Evolutionary conservation across 2,329 filamentous ascomycete species (phyloP), one percentile per base, ranked within the genome.

Genomic region (Penicillium sp.): DNA sequence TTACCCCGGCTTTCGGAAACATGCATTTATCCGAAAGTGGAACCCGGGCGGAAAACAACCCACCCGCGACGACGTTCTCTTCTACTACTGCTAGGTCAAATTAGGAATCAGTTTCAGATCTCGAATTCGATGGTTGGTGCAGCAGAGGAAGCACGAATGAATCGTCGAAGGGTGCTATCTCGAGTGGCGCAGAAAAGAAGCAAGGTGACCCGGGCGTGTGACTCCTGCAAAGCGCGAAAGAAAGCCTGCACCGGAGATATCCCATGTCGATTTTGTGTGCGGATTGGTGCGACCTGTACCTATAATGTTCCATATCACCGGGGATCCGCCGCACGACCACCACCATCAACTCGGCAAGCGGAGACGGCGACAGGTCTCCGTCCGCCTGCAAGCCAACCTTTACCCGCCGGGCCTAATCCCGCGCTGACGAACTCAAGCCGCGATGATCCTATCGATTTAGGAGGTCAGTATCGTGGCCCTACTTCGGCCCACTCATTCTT

Each of bases 161-260:
- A 27, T 10, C 14, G 26, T n/a, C 14, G 46, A 9, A n/a, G 46
- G n/a, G 8, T 35, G 46, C 37, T 47, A 22, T 37, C 53, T 16
- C 47, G 47, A 21, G 22, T 29, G 16, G 43, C 43, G 47, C 62
- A 58, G 43, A 67, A 66, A 56, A 50, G 59, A 52, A 58, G 63
- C 37, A 67, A 67, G 49, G 63, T 67, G 26, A 66, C 63, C n/a
- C 59, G 65, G 33, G 65, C 65, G 29, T 67, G 63, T 45, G 63
- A 67, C 50, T 57, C 59, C n/a, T 67, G 65, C 54, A 66, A 65
- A 47, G 33, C 55, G 10, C 65, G 65, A 48, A 67, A 67, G 37
- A 67, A 67, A 46, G 61, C 65, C 7, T 67, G 63, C 46, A 67
- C 63, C 3, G 65, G 65, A 13, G 63, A 47, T 7, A 59, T 67